Conservation (phyloP, 129 eudicot genomes). For the Solidago caesia region DNA sequence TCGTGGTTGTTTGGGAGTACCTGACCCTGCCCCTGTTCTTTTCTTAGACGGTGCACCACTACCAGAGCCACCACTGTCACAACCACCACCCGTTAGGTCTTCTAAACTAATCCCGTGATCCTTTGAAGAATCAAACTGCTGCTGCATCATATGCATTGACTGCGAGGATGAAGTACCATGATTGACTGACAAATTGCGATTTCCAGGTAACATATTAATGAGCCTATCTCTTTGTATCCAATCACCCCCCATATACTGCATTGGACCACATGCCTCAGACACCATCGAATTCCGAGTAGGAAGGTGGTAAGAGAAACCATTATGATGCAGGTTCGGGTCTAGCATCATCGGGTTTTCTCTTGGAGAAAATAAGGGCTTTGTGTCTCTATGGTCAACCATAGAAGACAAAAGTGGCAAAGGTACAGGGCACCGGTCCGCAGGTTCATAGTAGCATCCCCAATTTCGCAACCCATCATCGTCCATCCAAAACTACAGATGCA, state of each 20-base stretch:
- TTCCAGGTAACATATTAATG: constrained; percentile 50
- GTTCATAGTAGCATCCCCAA: constrained; percentile 73
- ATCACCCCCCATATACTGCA: constrained; percentile 57
- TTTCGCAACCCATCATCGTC: constrained; percentile 62
- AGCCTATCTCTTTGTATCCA: constrained; percentile 55
- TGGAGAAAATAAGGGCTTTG: constrained; percentile 46
- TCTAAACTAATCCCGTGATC: constrained; percentile 35
- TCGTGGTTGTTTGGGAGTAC: constrained; percentile 44
- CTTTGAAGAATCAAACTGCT: constrained; percentile 41
- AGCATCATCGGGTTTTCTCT: constrained; percentile 51
- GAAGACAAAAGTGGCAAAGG: constrained; percentile 62
- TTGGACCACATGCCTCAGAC: constrained; percentile 44
- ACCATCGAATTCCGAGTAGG: constrained; percentile 48
- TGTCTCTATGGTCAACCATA: constrained; percentile 45
- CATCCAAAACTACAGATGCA: constrained; percentile 42
- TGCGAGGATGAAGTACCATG: constrained; percentile 46
- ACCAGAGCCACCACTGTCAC: constrained; percentile 34
- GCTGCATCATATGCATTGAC: constrained; percentile 56
- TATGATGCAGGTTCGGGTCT: constrained; percentile 26
- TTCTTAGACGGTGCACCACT: constrained; percentile 43
- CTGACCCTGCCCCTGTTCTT: constrained; percentile 37
- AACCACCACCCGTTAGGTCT: constrained; percentile 29
- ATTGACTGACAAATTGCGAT: constrained; percentile 36
- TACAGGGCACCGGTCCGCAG: constrained; percentile 50
- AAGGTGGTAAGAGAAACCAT: constrained; percentile 38